Evolutionary conservation across 371 early-diverging fungal species (phyloP).

Genomic region (Mortierella sp.): DNA sequence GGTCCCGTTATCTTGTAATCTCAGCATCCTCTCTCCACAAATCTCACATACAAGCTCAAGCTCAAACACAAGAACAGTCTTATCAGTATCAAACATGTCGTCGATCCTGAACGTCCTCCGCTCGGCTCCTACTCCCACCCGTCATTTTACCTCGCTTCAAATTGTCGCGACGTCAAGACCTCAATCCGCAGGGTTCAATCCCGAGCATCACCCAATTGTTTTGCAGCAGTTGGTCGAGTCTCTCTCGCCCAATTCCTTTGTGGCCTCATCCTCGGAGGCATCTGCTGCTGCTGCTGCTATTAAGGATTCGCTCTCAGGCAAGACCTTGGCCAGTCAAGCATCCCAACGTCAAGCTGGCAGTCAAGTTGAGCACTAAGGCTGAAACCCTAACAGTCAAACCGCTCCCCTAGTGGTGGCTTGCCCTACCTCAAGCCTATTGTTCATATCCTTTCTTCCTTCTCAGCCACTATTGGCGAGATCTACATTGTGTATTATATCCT

Average conservation of each 20-base stretch:
- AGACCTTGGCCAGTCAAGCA: slow-evolving; percentile 8
- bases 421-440: neutral
- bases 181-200: slow-evolving; percentile 35
- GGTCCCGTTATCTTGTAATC: slow-evolving; percentile 33
- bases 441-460: neutral
- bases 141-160: slow-evolving; percentile 52
- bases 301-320: slow-evolving; percentile 29
- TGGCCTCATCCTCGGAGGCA: slow-evolving; percentile 14
- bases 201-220: slow-evolving; percentile 55
- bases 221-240: slow-evolving; percentile 53
- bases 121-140: slow-evolving; percentile 50
- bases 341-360: slow-evolving; percentile 1
- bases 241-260: slow-evolving; percentile 29
- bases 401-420: neutral
- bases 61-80: neutral
- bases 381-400: neutral
- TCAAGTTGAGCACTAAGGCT: slow-evolving; percentile 6
- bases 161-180: slow-evolving; percentile 20
- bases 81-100: slow-evolving; percentile 31
- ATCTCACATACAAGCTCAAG: slow-evolving; percentile 2
- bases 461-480: too few species aligned
- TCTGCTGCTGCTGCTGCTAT: slow-evolving; percentile 4
- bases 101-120: slow-evolving; percentile 54
- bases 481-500: neutral
- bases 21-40: slow-evolving; percentile 14